Conservation (phyloP, 1,139 yeast species). For the Scheffersomyces quercinus region DNA sequence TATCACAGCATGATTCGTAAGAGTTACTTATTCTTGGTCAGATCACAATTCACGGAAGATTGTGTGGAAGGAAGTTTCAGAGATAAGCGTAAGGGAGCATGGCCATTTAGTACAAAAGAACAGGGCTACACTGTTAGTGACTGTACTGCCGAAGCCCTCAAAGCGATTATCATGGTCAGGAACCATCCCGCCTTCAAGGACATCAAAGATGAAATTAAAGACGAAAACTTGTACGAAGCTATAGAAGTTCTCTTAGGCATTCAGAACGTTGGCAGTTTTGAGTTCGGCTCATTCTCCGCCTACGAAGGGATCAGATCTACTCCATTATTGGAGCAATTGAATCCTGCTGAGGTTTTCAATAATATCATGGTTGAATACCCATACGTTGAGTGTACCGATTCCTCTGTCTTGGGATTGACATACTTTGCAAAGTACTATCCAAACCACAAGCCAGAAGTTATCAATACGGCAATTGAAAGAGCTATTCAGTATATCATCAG, state of each 20-base stretch:
- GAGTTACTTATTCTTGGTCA: conserved; percentile 70
- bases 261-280: conserved; percentile 79
- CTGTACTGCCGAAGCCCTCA: conserved; percentile 94
- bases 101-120: conserved; percentile 94
- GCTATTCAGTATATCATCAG: conserved; percentile 73
- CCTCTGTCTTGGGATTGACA: conserved; percentile 84
- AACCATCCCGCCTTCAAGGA: conserved; percentile 56
- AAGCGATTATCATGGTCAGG: conserved; percentile 90
- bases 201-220: conserved; percentile 49
- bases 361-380: conserved; percentile 99
- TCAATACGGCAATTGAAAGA: conserved; percentile 63
- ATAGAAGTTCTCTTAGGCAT: conserved; percentile 53
- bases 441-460: conserved; percentile 64
- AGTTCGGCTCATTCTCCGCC: conserved; percentile 90
- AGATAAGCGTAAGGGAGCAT: conserved; percentile 86
- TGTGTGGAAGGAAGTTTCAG: conserved; percentile 79
- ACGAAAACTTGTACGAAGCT: conserved; percentile 59
- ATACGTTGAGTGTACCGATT: conserved; percentile 96
- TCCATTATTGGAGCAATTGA: conserved; percentile 69
- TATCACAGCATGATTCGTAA: conserved; percentile 61
- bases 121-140: conserved; percentile 98
- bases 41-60: conserved; percentile 84
- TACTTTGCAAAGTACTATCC: conserved; percentile 68
- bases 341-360: conserved; percentile 98
- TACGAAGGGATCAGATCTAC: conserved; percentile 88